Conservation (phyloP, 495 filamentous ascomycete species). For the Penicillium herquei region DNA sequence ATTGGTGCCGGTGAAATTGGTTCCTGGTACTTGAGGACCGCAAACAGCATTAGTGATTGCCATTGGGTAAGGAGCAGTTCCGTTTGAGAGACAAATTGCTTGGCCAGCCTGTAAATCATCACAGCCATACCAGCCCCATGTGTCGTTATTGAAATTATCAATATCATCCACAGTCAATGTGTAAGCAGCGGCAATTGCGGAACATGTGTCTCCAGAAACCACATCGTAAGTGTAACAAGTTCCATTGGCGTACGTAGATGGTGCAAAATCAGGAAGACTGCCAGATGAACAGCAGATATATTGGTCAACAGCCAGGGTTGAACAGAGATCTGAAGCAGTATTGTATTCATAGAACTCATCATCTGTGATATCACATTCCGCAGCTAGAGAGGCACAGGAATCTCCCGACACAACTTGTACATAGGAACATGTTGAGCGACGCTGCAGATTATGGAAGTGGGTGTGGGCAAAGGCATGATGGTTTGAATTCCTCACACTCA, state of each 20-base stretch:
- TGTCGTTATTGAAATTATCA: not conserved
- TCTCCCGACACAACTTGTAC: not conserved
- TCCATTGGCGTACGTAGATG: not conserved
- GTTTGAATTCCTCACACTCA: no score
- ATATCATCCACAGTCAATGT: no score
- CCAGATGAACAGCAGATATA: not conserved
- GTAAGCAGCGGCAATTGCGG: not conserved
- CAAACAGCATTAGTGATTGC: not conserved
- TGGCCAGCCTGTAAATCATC: not conserved
- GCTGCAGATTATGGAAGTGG: not conserved
- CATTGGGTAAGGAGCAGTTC: not conserved
- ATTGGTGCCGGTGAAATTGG: not conserved
- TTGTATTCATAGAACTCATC: not conserved
- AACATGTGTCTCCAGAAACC: not conserved
- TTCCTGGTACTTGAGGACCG: not conserved
- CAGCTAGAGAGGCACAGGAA: not conserved
- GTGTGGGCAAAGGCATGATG: no score
- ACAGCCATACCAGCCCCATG: constrained; percentile 1
- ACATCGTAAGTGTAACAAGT: not conserved
- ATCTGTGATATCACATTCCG: not conserved
- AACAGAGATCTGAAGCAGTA: not conserved
- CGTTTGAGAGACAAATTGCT: constrained; percentile 4
- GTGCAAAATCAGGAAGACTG: not conserved
- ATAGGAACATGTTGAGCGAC: not conserved
- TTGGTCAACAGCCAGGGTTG: not conserved